phyloP scores from a whole-genome alignment of 768 basidiomycete genomes.

The Suillus clintonianus region DNA sequence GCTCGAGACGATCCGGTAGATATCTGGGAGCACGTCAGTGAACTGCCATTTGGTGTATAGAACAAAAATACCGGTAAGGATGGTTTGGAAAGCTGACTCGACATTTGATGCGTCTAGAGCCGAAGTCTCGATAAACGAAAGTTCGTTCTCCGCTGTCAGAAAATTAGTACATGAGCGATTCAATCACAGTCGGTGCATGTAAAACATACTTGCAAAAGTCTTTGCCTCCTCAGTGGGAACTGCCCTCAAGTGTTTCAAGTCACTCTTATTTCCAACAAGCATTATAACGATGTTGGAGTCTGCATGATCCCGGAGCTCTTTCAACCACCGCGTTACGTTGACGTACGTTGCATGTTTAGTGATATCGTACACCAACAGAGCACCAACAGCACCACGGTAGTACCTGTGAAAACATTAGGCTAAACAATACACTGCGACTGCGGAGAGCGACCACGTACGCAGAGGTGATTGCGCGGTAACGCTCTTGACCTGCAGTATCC shows the following conservation, averaged over 20 bases:
- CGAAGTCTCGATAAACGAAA: slow-evolving; percentile 98
- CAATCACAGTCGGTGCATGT: not conserved
- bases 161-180: not conserved
- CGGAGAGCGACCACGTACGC: slow-evolving; percentile 55
- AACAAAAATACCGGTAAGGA: slow-evolving; percentile 72
- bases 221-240: slow-evolving; percentile 98
- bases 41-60: not conserved
- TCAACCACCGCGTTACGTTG: slow-evolving; percentile 94
- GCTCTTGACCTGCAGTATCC: slow-evolving; percentile 99
- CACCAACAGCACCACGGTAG: slow-evolving; percentile 95
- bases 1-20: slow-evolving; percentile 96
- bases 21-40: slow-evolving; percentile 54
- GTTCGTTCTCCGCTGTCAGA: slow-evolving; percentile 76
- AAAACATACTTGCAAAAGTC: slow-evolving; percentile 75
- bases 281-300: slow-evolving; percentile 93
- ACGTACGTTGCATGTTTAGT: slow-evolving; percentile 93
- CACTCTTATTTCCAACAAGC: slow-evolving; percentile 98
- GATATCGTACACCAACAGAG: slow-evolving; percentile 92
- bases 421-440: not conserved
- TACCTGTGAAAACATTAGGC: slow-evolving; percentile 54
- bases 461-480: slow-evolving; percentile 96
- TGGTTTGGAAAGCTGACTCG: slow-evolving; percentile 96
- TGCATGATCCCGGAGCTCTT: slow-evolving; percentile 95
- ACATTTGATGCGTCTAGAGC: slow-evolving; percentile 99
- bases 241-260: slow-evolving; percentile 95